A percentile compares a stretch with the other conserved stretches of the same genome.
Conservation (phyloP, 257 asterid genomes). For the Penstemon davidsonii region DNA sequence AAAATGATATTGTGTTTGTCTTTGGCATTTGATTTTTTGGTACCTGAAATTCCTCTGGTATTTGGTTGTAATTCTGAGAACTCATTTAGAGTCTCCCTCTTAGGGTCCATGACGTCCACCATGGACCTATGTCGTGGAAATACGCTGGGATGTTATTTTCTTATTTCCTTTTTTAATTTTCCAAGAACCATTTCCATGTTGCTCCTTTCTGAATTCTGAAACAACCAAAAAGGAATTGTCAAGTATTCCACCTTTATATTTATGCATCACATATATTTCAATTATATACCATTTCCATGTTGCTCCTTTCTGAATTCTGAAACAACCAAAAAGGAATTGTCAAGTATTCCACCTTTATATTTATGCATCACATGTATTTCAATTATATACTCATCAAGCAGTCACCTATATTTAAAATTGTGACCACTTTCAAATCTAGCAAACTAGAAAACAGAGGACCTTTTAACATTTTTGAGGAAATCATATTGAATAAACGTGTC, state of each 20-base stretch:
- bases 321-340: not conserved
- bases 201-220: not conserved
- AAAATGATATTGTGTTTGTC: conserved; percentile 12
- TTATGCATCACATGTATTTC: not conserved
- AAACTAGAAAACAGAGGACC: conserved; percentile 5
- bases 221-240: not conserved
- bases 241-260: no score
- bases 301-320: not conserved
- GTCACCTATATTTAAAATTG: conserved; percentile 2
- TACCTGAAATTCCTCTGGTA: conserved; percentile 12
- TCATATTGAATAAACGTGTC: conserved; percentile 2
- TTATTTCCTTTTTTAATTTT: conserved; percentile 3
- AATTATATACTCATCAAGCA: not conserved
- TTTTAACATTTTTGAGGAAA: not conserved
- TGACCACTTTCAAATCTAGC: not conserved
- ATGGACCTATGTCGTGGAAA: no score
- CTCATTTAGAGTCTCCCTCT: no score
- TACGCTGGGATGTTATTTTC: no score
- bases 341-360: no score
- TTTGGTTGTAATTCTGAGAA: not conserved
- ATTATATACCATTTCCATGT: conserved; percentile 3
- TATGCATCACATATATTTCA: no score
- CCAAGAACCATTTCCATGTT: conserved; percentile 7
- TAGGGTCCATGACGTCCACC: no score
- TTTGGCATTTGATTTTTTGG: conserved; percentile 21